A percentile compares a stretch with the other conserved stretches of the same genome.
Evolutionary conservation across 164 flowering plant species (phyloP).

Genomic region (Stephania cephalantha): DNA sequence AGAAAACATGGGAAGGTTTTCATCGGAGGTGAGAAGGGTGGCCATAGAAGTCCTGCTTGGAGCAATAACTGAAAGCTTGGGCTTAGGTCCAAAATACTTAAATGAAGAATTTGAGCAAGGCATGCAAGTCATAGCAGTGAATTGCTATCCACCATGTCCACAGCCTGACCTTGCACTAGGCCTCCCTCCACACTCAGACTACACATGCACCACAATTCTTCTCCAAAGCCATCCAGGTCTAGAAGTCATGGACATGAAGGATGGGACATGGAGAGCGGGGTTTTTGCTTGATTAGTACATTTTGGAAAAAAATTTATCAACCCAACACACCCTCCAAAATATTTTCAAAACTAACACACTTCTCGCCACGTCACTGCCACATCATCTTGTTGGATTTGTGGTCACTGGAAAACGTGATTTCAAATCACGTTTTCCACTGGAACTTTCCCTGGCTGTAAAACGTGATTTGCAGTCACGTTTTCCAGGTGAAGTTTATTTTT

Average conservation of each 20-base stretch:
- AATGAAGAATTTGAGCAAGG: background rate
- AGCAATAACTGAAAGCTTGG: slow-evolving; percentile 4
- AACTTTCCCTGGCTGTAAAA: no score
- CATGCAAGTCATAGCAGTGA: slow-evolving; percentile 34
- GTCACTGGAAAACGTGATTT: no score
- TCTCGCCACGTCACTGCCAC: no score
- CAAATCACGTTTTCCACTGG: no score
- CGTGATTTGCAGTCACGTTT: no score
- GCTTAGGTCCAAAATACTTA: background rate
- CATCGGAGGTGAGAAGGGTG: background rate
- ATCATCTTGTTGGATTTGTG: no score
- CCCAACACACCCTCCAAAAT: no score
- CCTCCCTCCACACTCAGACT: slow-evolving; percentile 43
- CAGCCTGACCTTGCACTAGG: slow-evolving; percentile 42
- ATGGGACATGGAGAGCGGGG: background rate
- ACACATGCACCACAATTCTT: slow-evolving; percentile 30
- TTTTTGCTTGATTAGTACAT: no score
- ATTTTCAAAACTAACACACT: no score
- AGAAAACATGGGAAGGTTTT: background rate
- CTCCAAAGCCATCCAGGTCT: slow-evolving; percentile 31
- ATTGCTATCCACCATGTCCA: slow-evolving; percentile 45
- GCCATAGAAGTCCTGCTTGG: background rate
- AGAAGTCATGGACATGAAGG: slow-evolving; percentile 22
- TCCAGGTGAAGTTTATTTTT: no score
- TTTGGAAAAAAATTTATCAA: no score